Conservation (phyloP, 257 asterid genomes). For the Petrea volubilis region DNA sequence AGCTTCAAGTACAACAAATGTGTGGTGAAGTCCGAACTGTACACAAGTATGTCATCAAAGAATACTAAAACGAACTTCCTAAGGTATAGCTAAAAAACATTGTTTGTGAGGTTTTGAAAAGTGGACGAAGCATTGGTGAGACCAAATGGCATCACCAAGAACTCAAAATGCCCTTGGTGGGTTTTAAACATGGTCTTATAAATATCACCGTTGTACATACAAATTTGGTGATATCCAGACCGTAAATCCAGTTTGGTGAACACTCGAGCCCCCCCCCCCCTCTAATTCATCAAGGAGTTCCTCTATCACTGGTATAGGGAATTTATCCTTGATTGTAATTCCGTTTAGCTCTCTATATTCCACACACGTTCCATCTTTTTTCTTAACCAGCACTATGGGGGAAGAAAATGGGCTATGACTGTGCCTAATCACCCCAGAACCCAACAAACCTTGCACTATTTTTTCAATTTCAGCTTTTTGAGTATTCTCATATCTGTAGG, state of each 20-base stretch:
- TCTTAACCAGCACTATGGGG: neutral
- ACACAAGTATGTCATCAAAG: neutral
- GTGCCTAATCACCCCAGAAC: neutral
- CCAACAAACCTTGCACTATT: neutral
- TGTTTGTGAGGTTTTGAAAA: neutral
- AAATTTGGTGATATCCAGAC: no score
- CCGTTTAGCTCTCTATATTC: neutral
- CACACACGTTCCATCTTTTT: neutral
- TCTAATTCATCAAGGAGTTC: neutral
- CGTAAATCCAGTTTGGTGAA: neutral
- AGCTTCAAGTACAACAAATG: neutral
- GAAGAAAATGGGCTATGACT: neutral
- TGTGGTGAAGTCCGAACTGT: neutral
- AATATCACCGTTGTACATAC: neutral
- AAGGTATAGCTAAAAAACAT: neutral
- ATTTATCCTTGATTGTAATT: neutral
- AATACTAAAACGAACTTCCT: neutral
- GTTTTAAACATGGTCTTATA: neutral
- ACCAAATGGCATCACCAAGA: no score
- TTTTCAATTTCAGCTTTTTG: neutral
- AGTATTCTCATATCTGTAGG: neutral
- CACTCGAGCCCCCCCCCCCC: neutral
- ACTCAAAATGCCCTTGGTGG: neutral
- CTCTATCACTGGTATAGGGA: no score
- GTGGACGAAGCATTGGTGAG: neutral